A percentile compares a stretch with the other conserved stretches of the same genome.
phyloP scores from a whole-genome alignment of 179 eudicot genomes.

The Silene coronaria region DNA sequence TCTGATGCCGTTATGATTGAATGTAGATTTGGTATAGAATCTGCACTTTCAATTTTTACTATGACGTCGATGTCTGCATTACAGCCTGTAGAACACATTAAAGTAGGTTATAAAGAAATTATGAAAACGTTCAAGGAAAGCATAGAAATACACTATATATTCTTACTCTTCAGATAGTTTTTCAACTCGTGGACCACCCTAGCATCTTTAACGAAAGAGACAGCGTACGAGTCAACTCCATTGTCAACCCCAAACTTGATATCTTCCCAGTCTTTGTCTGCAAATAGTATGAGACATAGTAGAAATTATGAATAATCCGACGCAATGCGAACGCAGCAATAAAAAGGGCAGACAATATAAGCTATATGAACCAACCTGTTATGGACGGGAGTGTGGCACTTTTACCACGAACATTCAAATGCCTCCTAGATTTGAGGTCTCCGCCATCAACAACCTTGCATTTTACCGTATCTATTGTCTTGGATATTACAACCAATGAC shows the following conservation, averaged over 20 bases:
- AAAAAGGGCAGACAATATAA: neutral
- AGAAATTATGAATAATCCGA: slow-evolving; percentile 7
- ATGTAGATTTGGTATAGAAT: slow-evolving; percentile 87
- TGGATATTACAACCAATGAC: slow-evolving; percentile 75
- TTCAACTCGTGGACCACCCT: slow-evolving; percentile 79
- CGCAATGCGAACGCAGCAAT: neutral
- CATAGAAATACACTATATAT: neutral
- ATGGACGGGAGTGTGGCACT: slow-evolving; percentile 98
- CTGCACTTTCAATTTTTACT: slow-evolving; percentile 94
- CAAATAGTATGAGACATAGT: slow-evolving; percentile 10
- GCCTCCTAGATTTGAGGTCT: slow-evolving; percentile 87
- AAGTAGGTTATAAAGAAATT: slow-evolving; percentile 9
- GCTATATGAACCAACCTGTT: slow-evolving; percentile 49
- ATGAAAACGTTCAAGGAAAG: neutral
- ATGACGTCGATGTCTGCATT: slow-evolving; percentile 83
- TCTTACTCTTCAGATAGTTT: slow-evolving; percentile 69
- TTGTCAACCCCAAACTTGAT: slow-evolving; percentile 98
- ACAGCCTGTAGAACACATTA: slow-evolving; percentile 43
- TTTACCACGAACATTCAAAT: slow-evolving; percentile 94
- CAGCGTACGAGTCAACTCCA: slow-evolving; percentile 85
- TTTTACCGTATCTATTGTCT: slow-evolving; percentile 71
- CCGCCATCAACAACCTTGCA: slow-evolving; percentile 95
- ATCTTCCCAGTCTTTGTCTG: slow-evolving; percentile 99
- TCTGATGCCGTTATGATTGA: slow-evolving; percentile 89
- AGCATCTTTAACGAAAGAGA: slow-evolving; percentile 94